A percentile compares a stretch with the other conserved stretches of the same genome.
Evolutionary conservation across 2,329 filamentous ascomycete genomes (phyloP).

Genomic region (Phyllosticta citriasiana): DNA sequence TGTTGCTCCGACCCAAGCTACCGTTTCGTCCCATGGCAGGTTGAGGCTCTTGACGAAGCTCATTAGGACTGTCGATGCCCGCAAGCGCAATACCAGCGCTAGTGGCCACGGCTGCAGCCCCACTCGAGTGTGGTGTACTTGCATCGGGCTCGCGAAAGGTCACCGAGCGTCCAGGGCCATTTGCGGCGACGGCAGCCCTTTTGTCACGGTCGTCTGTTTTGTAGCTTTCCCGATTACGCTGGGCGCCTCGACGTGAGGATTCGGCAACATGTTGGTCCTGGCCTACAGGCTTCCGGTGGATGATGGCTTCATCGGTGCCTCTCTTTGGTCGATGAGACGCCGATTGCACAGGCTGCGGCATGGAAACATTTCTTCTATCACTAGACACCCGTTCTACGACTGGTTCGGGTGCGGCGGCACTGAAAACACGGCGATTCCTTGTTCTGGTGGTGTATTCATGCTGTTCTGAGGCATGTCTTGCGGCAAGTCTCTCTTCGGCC

Average conservation of each 20-base stretch:
- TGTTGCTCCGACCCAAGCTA: slow-evolving; percentile 26
- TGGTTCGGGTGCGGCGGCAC: slow-evolving; percentile 14
- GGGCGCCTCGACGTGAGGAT: neutral
- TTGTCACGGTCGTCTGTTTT: neutral
- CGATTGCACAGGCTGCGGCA: slow-evolving; percentile 17
- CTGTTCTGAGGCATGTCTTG: slow-evolving; percentile 10
- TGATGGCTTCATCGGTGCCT: neutral
- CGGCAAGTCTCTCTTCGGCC: slow-evolving; percentile 49
- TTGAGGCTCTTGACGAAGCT: neutral
- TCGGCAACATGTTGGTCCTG: neutral
- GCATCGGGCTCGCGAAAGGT: neutral
- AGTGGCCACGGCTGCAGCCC: slow-evolving; percentile 1
- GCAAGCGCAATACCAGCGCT: slow-evolving; percentile 24
- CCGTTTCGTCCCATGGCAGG: slow-evolving; percentile 6
- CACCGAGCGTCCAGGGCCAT: neutral
- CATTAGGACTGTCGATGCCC: slow-evolving; percentile 19
- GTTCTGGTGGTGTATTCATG: neutral
- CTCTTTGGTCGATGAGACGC: slow-evolving; percentile 17
- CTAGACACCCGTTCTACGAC: slow-evolving; percentile 15
- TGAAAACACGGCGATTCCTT: slow-evolving; percentile 17
- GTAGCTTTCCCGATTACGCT: neutral
- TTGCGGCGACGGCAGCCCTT: neutral
- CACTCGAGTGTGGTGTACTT: neutral
- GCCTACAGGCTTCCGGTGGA: neutral
- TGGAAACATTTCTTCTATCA: slow-evolving; percentile 24